phyloP scores from a whole-genome alignment of 805 yeast species.

The Jamesozyma lodderae region DNA sequence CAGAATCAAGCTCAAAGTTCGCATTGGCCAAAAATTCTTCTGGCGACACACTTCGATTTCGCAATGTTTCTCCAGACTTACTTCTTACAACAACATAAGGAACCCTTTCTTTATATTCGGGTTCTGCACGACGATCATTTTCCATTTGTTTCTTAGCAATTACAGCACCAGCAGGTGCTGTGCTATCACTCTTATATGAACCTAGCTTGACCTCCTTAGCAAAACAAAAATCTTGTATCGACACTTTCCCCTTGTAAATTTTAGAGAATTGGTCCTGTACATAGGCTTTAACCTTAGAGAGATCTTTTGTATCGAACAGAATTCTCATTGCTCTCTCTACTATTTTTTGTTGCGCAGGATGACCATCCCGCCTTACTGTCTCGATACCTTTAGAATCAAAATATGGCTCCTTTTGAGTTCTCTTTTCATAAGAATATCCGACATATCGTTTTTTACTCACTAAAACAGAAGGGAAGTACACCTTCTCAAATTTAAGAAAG shows the following conservation, averaged over 20 bases:
- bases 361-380: conserved; percentile 89
- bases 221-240: conserved; percentile 79
- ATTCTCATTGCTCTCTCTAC: conserved; percentile 60
- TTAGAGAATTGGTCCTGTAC: conserved; percentile 58
- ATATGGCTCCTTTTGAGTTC: conserved; percentile 44
- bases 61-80: conserved; percentile 43
- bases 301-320: conserved; percentile 62
- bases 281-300: conserved; percentile 60
- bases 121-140: conserved; percentile 63
- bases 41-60: conserved; percentile 76
- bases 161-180: conserved; percentile 87
- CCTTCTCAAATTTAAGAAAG: conserved; percentile 80
- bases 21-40: conserved; percentile 48
- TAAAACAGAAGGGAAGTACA: conserved; percentile 77
- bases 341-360: conserved; percentile 82
- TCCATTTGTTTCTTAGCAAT: conserved; percentile 56
- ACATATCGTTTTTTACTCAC: conserved; percentile 86
- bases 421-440: conserved; percentile 67
- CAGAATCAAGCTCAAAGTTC: conserved; percentile 53
- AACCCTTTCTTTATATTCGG: conserved; percentile 82
- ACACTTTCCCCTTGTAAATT: conserved; percentile 52
- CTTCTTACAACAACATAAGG: conserved; percentile 75
- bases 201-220: conserved; percentile 86
- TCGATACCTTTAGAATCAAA: conserved; percentile 97
- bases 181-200: conserved; percentile 58